These are phyloP conservation scores for Desmodesmus armatus DNA, from an alignment of 139 green algal genomes.

Conservation along the genomic window DNA sequence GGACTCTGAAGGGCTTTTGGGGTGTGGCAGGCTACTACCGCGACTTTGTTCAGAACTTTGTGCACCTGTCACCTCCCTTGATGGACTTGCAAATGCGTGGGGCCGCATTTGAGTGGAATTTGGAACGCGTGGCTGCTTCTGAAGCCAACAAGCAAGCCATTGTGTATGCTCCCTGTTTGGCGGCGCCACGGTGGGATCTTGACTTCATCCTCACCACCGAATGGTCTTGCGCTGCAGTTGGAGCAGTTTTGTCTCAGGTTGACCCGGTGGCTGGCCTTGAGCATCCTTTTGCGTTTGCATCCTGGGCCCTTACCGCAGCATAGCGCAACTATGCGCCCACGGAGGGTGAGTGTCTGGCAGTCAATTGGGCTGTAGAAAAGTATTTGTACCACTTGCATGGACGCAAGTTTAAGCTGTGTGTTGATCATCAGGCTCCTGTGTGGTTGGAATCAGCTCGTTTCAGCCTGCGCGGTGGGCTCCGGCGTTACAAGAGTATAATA, in stretches of 20 bases:
- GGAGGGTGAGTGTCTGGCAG: slow-evolving; percentile 34
- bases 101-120: slow-evolving; percentile 4
- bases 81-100: neutral
- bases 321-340: slow-evolving; percentile 41
- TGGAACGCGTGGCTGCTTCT: slow-evolving; percentile 8
- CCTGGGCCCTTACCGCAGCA: neutral
- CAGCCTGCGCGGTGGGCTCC: slow-evolving; percentile 1
- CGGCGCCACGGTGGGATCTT: neutral
- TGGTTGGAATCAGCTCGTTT: slow-evolving; percentile 31
- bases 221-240: slow-evolving; percentile 21
- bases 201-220: slow-evolving; percentile 45
- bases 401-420: neutral
- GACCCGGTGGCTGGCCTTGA: neutral
- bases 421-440: slow-evolving; percentile 19
- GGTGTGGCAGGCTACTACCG: slow-evolving; percentile 19
- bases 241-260: slow-evolving; percentile 29
- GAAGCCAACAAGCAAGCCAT: slow-evolving; percentile 26
- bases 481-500: slow-evolving; percentile 33
- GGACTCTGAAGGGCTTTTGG: slow-evolving; percentile 40
- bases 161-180: neutral
- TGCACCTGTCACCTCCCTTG: neutral
- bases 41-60: slow-evolving; percentile 25
- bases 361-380: slow-evolving; percentile 36
- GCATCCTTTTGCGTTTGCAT: neutral
- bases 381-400: slow-evolving; percentile 36